Conservation (phyloP, 1,284 basidiomycete genomes). For the Golubevia pallescens region DNA sequence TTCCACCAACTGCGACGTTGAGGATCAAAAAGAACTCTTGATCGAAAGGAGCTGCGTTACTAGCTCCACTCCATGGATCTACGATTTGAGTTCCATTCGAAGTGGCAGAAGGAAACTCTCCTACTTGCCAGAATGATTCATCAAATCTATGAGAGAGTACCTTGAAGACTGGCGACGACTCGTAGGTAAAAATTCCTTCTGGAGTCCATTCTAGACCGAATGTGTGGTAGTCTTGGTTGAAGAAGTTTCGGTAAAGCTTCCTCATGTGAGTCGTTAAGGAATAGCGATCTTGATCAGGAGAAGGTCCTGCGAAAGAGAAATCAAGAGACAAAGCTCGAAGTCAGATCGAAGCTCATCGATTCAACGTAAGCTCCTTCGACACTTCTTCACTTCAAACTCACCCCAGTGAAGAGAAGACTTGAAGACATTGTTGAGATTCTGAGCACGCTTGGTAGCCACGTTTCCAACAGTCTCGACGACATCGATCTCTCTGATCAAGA, state of each 20-base stretch:
- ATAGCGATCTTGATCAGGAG: conserved; percentile 21
- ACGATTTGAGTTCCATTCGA: conserved; percentile 27
- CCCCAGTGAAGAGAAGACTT: conserved; percentile 33
- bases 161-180: conserved; percentile 16
- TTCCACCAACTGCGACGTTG: conserved; percentile 41
- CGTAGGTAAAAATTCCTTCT: conserved; percentile 29
- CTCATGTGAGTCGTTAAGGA: conserved; percentile 15
- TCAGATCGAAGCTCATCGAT: no score
- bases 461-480: conserved; percentile 39
- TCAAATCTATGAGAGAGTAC: conserved; percentile 21
- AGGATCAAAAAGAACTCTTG: conserved; percentile 44
- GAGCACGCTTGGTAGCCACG: conserved; percentile 8
- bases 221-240: conserved; percentile 27
- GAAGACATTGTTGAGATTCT: conserved; percentile 20
- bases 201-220: conserved; percentile 42
- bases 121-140: conserved; percentile 25
- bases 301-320: no score
- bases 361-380: no score
- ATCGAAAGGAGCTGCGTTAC: no score
- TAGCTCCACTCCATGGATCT: conserved; percentile 35
- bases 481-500: conserved; percentile 47
- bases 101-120: conserved; percentile 24
- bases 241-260: conserved; percentile 29
- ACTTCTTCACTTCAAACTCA: no score
- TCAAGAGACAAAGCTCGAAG: no score